Base-by-base conservation (phyloP, 2,329 filamentous ascomycete species). In the Ophiocordyceps unilateralis region DNA sequence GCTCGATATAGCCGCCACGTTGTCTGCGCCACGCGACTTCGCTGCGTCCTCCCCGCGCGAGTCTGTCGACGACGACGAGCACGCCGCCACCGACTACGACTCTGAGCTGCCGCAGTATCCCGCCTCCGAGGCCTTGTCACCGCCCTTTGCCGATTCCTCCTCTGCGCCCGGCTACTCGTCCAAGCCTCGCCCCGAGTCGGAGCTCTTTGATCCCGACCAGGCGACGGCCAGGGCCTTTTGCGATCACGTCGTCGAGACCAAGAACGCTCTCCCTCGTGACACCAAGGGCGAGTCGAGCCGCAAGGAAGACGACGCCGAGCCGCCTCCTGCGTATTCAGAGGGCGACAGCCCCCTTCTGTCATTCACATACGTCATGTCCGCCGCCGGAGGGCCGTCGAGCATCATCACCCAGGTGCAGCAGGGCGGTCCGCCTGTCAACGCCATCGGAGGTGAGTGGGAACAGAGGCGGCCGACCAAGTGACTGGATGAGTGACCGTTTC, bases 381-480 rank as follows among this genome's bases (percentile, higher is more conserved):
- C 87, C 61, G 88, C 89, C 66, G 89, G 89, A 72, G 89, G 88
- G 68, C 84, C 88, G 54, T 82, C 88, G 69, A 96, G 91, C 76
- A 94, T 98, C 60, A 93, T 98, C 67, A 98, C 91, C 65, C 91
- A 98, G 69, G 91, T 98, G 54, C 88, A 93, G 60, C 91, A 98
- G 65, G 83, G 83, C 51, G 88, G 83, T 41, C 83, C 87, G 54
- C 83, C 88, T 32, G 78, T 95, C 53, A 93, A 91, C 63, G 83
- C 85, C 44, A 71, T 96, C 47, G 86, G 84, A 76, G 84, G 84
- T 87, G 66, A 57, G 72, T 48, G 15, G 32, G 11, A 11, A 22
- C 9, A 21, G 10, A 8, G 3, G 11, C 5, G 9, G 12, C 5
- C 20, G 37, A 5, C 20, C 12, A 3, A 22, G 7, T 22, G 12